Conservation (phyloP, 371 early-diverging fungal genomes). For the Syncephalastrum sp. region DNA sequence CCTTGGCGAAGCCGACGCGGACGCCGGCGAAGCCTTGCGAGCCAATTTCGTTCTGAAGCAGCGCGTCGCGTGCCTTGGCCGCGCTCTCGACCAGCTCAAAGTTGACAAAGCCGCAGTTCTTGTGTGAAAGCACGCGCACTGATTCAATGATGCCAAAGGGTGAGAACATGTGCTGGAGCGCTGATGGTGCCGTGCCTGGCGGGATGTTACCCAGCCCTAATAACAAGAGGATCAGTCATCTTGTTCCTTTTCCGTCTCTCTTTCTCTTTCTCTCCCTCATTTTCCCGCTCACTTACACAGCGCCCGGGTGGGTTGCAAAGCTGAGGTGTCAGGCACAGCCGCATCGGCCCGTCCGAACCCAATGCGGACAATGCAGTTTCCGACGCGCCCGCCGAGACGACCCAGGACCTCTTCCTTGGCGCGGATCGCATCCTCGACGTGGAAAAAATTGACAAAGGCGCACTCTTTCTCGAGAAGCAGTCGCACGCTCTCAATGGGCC, state of each 20-base stretch:
- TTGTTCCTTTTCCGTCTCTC: background rate
- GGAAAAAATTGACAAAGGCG: constrained; percentile 91
- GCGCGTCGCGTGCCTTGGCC: constrained; percentile 78
- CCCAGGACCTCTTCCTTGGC: constrained; percentile 88
- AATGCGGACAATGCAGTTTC: constrained; percentile 77
- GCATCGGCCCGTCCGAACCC: constrained; percentile 93
- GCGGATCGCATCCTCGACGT: constrained; percentile 83
- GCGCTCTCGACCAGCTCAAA: constrained; percentile 89
- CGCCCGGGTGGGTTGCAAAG: constrained; percentile 48
- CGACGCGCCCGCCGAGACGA: constrained; percentile 71
- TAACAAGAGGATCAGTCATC: constrained; percentile 3
- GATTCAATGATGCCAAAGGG: constrained; percentile 92
- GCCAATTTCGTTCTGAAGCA: constrained; percentile 84
- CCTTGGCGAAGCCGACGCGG: constrained; percentile 91
- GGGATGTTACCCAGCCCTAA: constrained; percentile 95
- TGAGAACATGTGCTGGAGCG: constrained; percentile 75
- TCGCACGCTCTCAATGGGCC: constrained; percentile 90
- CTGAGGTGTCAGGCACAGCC: constrained; percentile 35
- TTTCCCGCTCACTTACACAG: constrained; percentile 33
- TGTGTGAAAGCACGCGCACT: constrained; percentile 91
- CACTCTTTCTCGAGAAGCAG: constrained; percentile 94
- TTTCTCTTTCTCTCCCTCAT: background rate
- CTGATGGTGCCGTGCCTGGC: constrained; percentile 71
- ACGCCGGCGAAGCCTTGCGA: constrained; percentile 74
- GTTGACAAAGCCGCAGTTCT: constrained; percentile 97